Base-by-base conservation (phyloP, 495 filamentous ascomycete genomes). In the Penicillium riverlandense region DNA sequence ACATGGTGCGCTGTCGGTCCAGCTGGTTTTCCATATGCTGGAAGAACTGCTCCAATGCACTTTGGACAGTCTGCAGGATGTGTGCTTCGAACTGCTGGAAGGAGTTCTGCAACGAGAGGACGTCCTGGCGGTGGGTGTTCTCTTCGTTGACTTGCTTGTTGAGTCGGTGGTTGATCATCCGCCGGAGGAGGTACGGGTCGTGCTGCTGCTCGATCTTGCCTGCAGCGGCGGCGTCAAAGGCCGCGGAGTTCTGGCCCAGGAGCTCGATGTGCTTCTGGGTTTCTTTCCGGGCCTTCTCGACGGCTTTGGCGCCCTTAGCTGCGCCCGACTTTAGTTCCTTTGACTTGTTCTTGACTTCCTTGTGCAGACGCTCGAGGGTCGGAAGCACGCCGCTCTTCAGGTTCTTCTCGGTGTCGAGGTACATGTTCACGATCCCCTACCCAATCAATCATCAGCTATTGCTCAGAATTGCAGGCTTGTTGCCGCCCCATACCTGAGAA, bases 261-360 rank as follows among this genome's bases (percentile, higher is more conserved):
- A 95, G 79, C 65, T 98, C 91, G 43, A 98, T 95, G 51, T 96
- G 87, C 70, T 91, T 95, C 74, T 97, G 92, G 1, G 91, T 96
- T 9, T 68, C 60, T 50, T 79, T 78, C 41, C 94, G 84, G 14
- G 89, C 84, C 68, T 95, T 97, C 38, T 94, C 86, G 27, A 97
- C 90, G 13, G 84, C 81, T 66, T 96, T 98, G 34, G 85, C 79
- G 7, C 78, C 75, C 74, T 92, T 96, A 43, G 79, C 79, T n/a
- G 85, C 86, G n/a, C 90, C 88, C 36, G 80, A 75, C 35, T 73
- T 72, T 6, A 98, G 76, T 63, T 95, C 88, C 72, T 96, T 97
- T 31, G 77, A 72, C 70, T 96, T 96, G 62, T 84, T 80, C 74
- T 96, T 97, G 69, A 98, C 91, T 57, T 97, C 92, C 58, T 89